Percentiles rank a stretch among this genome's conserved stretches.
Evolutionary conservation across 495 filamentous ascomycete species (phyloP).

Genomic region (Lasiosphaeria ovina): DNA sequence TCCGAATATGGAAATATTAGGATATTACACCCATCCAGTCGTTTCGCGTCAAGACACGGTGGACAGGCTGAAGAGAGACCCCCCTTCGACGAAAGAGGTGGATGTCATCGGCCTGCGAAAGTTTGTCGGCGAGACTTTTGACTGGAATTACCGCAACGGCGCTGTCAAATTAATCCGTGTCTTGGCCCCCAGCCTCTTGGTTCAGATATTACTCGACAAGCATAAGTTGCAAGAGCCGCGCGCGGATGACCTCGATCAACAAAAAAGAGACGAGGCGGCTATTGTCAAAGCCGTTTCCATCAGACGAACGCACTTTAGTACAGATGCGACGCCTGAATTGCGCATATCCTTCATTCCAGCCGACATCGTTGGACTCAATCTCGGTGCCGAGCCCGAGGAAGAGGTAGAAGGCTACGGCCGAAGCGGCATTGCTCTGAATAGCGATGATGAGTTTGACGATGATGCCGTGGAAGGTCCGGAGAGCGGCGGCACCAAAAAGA

Average conservation of each 20-base stretch:
- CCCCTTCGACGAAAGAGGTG: constrained; percentile 63
- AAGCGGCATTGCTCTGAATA: constrained; percentile 50
- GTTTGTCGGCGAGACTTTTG: constrained; percentile 77
- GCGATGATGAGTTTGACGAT: constrained; percentile 55
- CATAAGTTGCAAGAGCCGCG: constrained; percentile 19
- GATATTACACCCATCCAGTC: constrained; percentile 82
- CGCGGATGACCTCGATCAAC: constrained; percentile 42
- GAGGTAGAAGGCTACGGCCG: constrained; percentile 44
- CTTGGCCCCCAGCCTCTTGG: constrained; percentile 74
- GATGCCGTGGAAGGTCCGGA: constrained; percentile 44
- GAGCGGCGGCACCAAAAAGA: constrained; percentile 46
- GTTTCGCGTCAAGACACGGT: constrained; percentile 66
- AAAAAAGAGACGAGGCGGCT: constrained; percentile 43
- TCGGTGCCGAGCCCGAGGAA: constrained; percentile 65
- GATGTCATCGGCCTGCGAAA: constrained; percentile 65
- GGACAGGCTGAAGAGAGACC: constrained; percentile 50
- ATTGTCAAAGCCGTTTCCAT: constrained; percentile 63
- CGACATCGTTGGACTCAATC: constrained; percentile 73
- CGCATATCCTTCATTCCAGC: constrained; percentile 74
- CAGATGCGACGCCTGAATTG: constrained; percentile 72
- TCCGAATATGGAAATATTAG: constrained; percentile 71
- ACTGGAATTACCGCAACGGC: constrained; percentile 75
- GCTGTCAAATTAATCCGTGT: constrained; percentile 82
- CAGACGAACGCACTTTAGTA: constrained; percentile 64
- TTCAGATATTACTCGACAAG: constrained; percentile 57